Percentiles rank a stretch among this genome's conserved stretches.
Conservation (phyloP, 2,329 filamentous ascomycete genomes). For the Biscogniauxia sp. region DNA sequence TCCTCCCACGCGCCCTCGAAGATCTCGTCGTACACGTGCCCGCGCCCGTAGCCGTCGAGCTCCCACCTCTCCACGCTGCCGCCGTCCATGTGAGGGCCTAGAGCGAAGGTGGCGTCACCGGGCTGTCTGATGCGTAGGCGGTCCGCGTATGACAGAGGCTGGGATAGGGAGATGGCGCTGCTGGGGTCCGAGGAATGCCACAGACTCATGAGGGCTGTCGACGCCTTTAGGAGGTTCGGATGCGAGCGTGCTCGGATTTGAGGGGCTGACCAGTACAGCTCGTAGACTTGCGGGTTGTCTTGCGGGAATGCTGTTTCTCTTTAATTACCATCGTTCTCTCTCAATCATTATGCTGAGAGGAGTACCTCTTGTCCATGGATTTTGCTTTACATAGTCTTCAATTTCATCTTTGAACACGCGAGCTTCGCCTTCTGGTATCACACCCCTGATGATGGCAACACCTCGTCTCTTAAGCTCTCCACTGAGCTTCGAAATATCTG, state of each 20-base stretch:
- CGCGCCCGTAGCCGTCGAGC: constrained; percentile 61
- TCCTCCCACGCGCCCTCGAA: constrained; percentile 75
- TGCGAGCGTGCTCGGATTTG: constrained; percentile 69
- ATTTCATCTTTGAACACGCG: constrained; percentile 63
- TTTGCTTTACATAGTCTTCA: constrained; percentile 63
- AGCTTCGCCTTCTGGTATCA: constrained; percentile 62
- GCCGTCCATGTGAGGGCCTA: constrained; percentile 72
- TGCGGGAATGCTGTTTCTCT: constrained; percentile 57
- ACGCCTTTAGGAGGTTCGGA: constrained; percentile 59
- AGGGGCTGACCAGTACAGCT: constrained; percentile 71
- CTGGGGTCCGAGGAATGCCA: constrained; percentile 55
- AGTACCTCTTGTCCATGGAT: constrained; percentile 56
- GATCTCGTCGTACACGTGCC: constrained; percentile 70
- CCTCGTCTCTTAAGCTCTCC: constrained; percentile 60
- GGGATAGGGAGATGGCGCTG: constrained; percentile 46
- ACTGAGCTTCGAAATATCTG: constrained; percentile 34
- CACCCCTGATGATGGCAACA: constrained; percentile 62
- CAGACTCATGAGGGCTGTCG: constrained; percentile 60
- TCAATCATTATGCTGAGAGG: background rate
- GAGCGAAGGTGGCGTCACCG: constrained; percentile 66
- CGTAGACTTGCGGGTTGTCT: constrained; percentile 67
- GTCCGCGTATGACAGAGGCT: constrained; percentile 68
- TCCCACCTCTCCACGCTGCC: constrained; percentile 77
- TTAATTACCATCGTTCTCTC: background rate
- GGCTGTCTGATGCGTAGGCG: constrained; percentile 69